Conservation (phyloP, 129 eudicot species). For the Rutidosis leptorrhynchoides region DNA sequence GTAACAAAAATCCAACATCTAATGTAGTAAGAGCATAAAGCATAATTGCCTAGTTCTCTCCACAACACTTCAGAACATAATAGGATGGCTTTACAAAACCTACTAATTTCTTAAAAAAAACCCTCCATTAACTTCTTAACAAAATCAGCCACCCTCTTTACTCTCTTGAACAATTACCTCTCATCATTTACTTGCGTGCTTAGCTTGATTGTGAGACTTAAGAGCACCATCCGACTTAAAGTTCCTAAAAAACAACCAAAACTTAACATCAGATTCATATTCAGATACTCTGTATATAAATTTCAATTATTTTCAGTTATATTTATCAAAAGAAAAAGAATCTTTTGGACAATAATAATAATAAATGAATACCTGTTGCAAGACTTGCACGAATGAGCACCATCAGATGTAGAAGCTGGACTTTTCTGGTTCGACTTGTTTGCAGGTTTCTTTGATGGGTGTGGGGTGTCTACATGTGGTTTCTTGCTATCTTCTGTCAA, state of each 20-base stretch:
- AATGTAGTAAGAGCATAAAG: too few relatives aligned
- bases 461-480: slow-evolving; percentile 71
- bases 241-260: slow-evolving; percentile 42
- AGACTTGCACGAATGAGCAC: slow-evolving; percentile 53
- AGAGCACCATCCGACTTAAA: slow-evolving; percentile 65
- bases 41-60: slow-evolving; percentile 16
- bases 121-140: slow-evolving; percentile 12
- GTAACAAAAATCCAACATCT: slow-evolving; percentile 17
- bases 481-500: slow-evolving; percentile 65
- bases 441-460: slow-evolving; percentile 62
- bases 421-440: slow-evolving; percentile 61
- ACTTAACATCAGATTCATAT: neutral
- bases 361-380: slow-evolving; percentile 45
- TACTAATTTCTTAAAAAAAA: slow-evolving; percentile 11
- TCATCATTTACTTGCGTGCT: slow-evolving; percentile 51
- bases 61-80: slow-evolving; percentile 1
- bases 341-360: neutral
- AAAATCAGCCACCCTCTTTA: slow-evolving; percentile 27
- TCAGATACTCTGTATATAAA: too few relatives aligned
- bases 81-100: slow-evolving; percentile 20
- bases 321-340: neutral
- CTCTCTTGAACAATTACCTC: slow-evolving; percentile 1
- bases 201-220: slow-evolving; percentile 71
- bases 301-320: neutral
- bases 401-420: slow-evolving; percentile 54